phyloP scores from a whole-genome alignment of 176 grass and related monocot species.

The Triticum turgidum region DNA sequence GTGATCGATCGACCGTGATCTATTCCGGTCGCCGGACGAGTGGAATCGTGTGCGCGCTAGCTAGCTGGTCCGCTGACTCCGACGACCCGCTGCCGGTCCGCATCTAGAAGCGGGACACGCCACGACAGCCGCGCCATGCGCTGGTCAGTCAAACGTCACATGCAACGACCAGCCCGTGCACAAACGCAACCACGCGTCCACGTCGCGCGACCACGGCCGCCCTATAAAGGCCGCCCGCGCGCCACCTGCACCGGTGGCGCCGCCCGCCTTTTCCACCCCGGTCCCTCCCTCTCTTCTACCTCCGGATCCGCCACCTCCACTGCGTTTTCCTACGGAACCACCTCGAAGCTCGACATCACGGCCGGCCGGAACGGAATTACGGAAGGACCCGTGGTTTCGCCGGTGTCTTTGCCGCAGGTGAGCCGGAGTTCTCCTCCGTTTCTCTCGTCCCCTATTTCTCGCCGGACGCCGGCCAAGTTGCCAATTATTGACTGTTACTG shows the following conservation, averaged over 20 bases:
- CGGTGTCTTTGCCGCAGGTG: neutral
- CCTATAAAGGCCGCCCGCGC: conserved; percentile 32
- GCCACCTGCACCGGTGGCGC: conserved; percentile 15
- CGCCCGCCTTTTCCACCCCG: neutral
- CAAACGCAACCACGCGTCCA: neutral
- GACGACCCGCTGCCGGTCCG: neutral
- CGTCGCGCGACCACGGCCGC: neutral
- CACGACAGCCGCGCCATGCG: neutral
- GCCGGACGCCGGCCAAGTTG: too few relatives aligned
- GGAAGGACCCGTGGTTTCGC: neutral
- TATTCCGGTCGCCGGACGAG: neutral
- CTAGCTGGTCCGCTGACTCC: conserved; percentile 7
- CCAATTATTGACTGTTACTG: neutral
- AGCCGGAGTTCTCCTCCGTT: neutral
- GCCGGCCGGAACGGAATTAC: neutral
- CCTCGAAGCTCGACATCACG: neutral
- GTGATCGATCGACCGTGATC: neutral
- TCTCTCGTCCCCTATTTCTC: neutral
- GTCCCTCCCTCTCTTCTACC: neutral
- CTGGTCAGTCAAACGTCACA: conserved; percentile 22
- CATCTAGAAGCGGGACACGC: conserved; percentile 28
- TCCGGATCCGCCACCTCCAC: too few relatives aligned
- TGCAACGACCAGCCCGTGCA: conserved; percentile 12
- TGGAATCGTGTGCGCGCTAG: too few relatives aligned
- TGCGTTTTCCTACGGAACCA: neutral